Evolutionary conservation across 352 stramenopile genomes (phyloP).

Genomic region (Phytophthora rubi): DNA sequence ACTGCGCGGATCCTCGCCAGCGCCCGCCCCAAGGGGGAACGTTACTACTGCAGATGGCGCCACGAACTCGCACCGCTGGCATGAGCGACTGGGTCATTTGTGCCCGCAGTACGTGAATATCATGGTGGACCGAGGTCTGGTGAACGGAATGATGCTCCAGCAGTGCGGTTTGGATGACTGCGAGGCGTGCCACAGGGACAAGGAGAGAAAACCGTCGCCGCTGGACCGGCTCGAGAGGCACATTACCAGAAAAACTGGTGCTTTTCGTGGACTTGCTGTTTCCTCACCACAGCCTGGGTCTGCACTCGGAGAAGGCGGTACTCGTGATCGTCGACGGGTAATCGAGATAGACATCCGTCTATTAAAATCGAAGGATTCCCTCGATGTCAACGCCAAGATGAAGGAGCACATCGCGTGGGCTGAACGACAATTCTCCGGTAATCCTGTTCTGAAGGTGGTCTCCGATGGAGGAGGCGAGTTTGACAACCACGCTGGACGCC

Average conservation of each 20-base stretch:
- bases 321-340: conserved; percentile 14
- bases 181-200: conserved; percentile 6
- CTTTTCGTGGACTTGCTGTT: conserved; percentile 9
- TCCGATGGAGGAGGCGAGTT: neutral
- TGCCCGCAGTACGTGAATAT: conserved; percentile 12
- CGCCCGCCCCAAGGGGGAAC: neutral
- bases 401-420: conserved; percentile 8
- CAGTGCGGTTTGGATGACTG: neutral
- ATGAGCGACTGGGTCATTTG: conserved; percentile 2
- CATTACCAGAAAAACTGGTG: conserved; percentile 7
- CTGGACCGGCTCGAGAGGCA: neutral
- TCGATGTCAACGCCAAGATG: neutral
- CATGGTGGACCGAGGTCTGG: neutral
- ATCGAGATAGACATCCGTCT: conserved; percentile 8
- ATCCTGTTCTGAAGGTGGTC: neutral
- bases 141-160: neutral
- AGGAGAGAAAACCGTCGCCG: conserved; percentile 6
- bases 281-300: neutral
- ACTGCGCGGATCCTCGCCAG: neutral
- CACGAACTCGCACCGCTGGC: conserved; percentile 9
- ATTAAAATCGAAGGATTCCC: conserved; percentile 12
- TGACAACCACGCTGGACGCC: neutral
- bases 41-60: neutral
- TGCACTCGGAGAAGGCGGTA: neutral
- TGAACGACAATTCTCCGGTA: neutral